Percentiles rank a stretch among this genome's conserved stretches.
These are phyloP conservation scores for Allantophomopsis lycopodina DNA, from an alignment of 2,329 filamentous ascomycete species.

Conservation along the genomic window DNA sequence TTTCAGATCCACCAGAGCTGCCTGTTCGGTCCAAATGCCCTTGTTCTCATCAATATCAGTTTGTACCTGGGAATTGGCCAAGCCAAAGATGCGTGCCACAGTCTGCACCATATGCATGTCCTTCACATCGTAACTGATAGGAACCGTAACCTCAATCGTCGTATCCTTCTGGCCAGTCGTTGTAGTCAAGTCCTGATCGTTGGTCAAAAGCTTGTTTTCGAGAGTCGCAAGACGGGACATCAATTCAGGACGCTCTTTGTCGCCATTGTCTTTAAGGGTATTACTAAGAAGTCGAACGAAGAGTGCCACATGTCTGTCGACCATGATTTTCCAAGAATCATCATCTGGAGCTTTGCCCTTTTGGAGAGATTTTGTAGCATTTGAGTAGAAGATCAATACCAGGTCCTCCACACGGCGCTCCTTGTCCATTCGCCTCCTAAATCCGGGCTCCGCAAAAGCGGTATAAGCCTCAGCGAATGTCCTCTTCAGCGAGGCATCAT, in stretches of 20 bases:
- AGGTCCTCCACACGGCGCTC: constrained; percentile 86
- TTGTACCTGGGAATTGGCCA: constrained; percentile 69
- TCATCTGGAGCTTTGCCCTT: constrained; percentile 66
- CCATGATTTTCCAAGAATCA: constrained; percentile 80
- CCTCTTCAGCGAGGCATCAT: constrained; percentile 79
- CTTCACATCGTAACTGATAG: constrained; percentile 82
- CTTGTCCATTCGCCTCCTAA: constrained; percentile 85
- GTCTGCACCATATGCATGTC: constrained; percentile 91
- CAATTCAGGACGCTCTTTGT: constrained; percentile 74
- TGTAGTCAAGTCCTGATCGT: constrained; percentile 77
- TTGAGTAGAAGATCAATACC: constrained; percentile 91
- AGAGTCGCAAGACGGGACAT: constrained; percentile 65
- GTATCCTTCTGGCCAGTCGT: constrained; percentile 43
- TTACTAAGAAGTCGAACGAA: constrained; percentile 79
- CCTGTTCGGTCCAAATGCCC: constrained; percentile 77
- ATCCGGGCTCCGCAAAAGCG: constrained; percentile 76
- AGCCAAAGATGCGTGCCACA: constrained; percentile 75
- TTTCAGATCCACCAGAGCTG: constrained; percentile 82
- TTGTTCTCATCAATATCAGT: constrained; percentile 75
- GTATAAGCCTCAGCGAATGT: constrained; percentile 94
- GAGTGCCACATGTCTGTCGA: constrained; percentile 86
- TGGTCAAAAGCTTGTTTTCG: constrained; percentile 85
- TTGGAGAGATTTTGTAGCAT: constrained; percentile 80
- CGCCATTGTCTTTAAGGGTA: constrained; percentile 70
- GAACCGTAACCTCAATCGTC: constrained; percentile 69